A percentile compares a stretch with the other conserved stretches of the same genome.
These are phyloP conservation scores for Sclerotinia nivalis DNA, from an alignment of 2,329 filamentous ascomycete genomes.

Conservation along the genomic window DNA sequence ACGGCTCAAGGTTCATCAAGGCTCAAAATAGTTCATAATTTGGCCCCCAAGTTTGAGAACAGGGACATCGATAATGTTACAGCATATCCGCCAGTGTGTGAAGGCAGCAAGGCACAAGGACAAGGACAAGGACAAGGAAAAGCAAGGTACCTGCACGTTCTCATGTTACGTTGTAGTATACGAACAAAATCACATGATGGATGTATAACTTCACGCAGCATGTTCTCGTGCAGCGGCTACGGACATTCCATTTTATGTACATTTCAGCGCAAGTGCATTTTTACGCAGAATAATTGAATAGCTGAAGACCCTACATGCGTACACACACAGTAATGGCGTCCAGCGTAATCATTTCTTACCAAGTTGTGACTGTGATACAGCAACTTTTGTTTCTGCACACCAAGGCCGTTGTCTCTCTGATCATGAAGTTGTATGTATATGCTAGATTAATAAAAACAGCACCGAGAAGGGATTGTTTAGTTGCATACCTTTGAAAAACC, in stretches of 20 bases:
- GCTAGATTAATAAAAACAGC: background rate
- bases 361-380: background rate
- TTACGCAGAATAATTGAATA: background rate
- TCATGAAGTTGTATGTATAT: background rate
- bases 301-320: background rate
- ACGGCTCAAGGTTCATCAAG: background rate
- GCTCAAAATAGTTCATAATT: background rate
- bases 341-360: background rate
- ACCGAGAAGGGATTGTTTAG: background rate
- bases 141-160: conserved; percentile 6
- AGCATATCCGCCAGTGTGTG: background rate
- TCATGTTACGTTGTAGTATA: conserved; percentile 12
- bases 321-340: background rate
- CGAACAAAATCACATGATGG: conserved; percentile 17
- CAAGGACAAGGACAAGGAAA: background rate
- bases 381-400: background rate
- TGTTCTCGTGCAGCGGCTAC: conserved; percentile 4
- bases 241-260: background rate
- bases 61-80: background rate
- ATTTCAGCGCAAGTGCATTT: conserved; percentile 3
- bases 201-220: conserved; percentile 19
- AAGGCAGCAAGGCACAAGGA: background rate
- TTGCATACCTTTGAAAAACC: conserved; percentile 4
- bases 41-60: background rate
- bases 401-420: background rate